phyloP scores from a whole-genome alignment of 345 rosid species.

The Moricandia moricandioides region DNA sequence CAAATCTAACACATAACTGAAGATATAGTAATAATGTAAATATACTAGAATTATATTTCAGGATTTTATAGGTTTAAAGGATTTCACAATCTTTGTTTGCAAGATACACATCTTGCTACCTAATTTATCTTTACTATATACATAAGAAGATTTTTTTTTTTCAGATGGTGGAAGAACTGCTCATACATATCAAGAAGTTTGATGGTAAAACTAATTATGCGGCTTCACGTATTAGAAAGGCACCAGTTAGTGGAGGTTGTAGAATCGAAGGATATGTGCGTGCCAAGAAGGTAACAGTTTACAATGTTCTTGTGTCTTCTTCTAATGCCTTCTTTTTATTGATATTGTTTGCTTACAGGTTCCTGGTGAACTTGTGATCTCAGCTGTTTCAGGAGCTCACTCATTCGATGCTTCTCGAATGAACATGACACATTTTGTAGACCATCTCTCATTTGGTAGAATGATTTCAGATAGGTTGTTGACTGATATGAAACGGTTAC shows the following conservation, averaged over 20 bases:
- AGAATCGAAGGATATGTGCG: constrained; percentile 87
- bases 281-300: constrained; percentile 77
- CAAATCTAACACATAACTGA: not conserved
- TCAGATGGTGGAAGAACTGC: constrained; percentile 70
- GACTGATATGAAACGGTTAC: constrained; percentile 60
- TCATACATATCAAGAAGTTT: constrained; percentile 52
- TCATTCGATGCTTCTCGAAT: constrained; percentile 84
- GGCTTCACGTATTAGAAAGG: constrained; percentile 39
- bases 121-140: not conserved
- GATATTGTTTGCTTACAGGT: constrained; percentile 51
- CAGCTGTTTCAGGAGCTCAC: constrained; percentile 86
- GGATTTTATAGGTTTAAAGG: not conserved
- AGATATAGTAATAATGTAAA: not conserved
- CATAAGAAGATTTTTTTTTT: constrained; percentile 18
- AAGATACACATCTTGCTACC: not conserved
- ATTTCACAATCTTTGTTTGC: not conserved
- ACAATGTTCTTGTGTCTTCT: not conserved
- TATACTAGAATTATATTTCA: not conserved
- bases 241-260: constrained; percentile 86
- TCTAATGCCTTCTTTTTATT: not conserved
- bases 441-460: constrained; percentile 76
- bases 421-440: constrained; percentile 90
- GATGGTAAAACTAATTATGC: constrained; percentile 38
- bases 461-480: constrained; percentile 48
- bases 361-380: constrained; percentile 76